phyloP scores from a whole-genome alignment of 257 asterid species.

The Plantago ovata region DNA sequence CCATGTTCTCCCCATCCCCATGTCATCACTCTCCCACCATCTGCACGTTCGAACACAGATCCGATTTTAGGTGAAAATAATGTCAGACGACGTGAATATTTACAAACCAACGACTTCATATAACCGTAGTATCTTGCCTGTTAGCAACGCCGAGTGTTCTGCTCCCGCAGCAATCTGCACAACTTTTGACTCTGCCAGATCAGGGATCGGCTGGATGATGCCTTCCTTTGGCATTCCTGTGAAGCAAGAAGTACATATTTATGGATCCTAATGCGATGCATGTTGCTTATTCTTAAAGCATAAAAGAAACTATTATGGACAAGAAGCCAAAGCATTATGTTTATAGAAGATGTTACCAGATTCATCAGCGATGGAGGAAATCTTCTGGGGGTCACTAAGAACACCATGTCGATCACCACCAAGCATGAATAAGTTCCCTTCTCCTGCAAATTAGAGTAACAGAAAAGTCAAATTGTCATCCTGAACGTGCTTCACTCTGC shows the following conservation, averaged over 20 bases:
- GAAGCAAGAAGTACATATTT: background rate
- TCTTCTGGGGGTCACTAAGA: constrained; percentile 38
- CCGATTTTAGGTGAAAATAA: background rate
- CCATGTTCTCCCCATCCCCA: constrained; percentile 99
- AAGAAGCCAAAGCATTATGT: background rate
- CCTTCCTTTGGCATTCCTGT: constrained; percentile 33
- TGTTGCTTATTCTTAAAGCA: background rate
- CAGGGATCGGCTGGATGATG: constrained; percentile 27
- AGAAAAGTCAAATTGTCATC: background rate
- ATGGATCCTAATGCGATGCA: no score
- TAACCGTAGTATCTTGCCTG: constrained; percentile 48
- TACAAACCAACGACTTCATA: background rate
- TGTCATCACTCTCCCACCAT: constrained; percentile 59
- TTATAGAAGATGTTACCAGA: constrained; percentile 26
- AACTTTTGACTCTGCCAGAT: constrained; percentile 33
- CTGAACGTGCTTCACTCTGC: background rate
- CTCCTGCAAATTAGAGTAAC: constrained; percentile 38
- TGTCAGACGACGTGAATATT: background rate
- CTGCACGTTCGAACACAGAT: constrained; percentile 27
- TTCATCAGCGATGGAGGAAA: constrained; percentile 20
- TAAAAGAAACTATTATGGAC: background rate
- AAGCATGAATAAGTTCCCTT: constrained; percentile 57
- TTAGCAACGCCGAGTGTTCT: constrained; percentile 78
- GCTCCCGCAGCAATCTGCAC: constrained; percentile 78
- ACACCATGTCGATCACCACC: constrained; percentile 74